Conservation (phyloP, 2,329 filamentous ascomycete species). For the Talaromyces sp. region DNA sequence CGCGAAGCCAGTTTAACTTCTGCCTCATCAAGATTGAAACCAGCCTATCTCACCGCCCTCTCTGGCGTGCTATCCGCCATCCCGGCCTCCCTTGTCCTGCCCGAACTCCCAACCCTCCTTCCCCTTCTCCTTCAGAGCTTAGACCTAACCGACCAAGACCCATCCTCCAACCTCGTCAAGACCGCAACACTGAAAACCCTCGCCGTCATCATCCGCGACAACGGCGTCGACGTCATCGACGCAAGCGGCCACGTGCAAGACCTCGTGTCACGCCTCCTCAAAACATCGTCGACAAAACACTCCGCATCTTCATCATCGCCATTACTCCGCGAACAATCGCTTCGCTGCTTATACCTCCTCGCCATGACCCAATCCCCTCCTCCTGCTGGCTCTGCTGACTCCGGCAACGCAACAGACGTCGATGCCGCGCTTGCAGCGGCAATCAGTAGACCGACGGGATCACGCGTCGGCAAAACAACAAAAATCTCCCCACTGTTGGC, state of each 20-base stretch:
- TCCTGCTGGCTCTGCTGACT: neutral
- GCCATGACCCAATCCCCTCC: constrained; percentile 23
- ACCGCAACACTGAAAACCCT: constrained; percentile 56
- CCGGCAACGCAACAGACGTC: neutral
- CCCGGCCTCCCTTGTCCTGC: constrained; percentile 54
- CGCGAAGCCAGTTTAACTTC: constrained; percentile 32
- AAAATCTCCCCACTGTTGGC: constrained; percentile 46
- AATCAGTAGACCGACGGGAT: constrained; percentile 4
- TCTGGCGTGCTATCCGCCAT: constrained; percentile 56
- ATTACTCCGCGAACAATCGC: constrained; percentile 27
- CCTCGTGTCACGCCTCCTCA: constrained; percentile 51
- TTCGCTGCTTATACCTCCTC: constrained; percentile 34
- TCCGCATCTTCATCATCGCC: neutral
- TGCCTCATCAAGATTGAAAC: constrained; percentile 41
- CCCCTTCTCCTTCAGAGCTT: constrained; percentile 59
- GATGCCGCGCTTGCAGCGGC: constrained; percentile 6
- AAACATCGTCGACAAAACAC: constrained; percentile 24
- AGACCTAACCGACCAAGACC: constrained; percentile 31
- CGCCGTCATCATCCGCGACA: constrained; percentile 52
- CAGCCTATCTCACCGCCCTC: constrained; percentile 58
- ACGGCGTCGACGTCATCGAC: constrained; percentile 45
- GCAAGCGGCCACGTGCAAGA: constrained; percentile 52
- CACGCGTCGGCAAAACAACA: constrained; percentile 8
- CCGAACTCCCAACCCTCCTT: constrained; percentile 52
- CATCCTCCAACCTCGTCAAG: constrained; percentile 44